Base-by-base conservation (phyloP, 1,284 basidiomycete species). In the Cystobasidium slooffiae region DNA sequence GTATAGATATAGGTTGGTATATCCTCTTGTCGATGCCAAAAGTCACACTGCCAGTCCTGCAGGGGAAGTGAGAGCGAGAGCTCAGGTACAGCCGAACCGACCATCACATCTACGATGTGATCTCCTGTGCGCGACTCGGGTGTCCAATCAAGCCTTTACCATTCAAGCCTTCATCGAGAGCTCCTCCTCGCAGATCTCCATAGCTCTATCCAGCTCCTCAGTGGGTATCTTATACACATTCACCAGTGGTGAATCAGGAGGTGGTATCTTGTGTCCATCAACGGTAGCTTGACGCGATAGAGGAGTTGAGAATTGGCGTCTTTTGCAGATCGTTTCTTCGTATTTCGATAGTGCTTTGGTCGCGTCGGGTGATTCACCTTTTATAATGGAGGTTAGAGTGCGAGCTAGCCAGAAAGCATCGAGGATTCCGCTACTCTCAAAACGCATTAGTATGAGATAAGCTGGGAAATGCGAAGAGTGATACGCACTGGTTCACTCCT, bases 191-290 rank as follows among this genome's bases (percentile, higher is more conserved):
- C 59, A 63, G 6, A 72, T 51, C 44, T 62, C 59, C 69, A 72
- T 72, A 20, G 69, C 69, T 61, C 51, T 49, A 22, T 53, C 61
- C 10, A 72, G 52, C 31, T 72, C 69, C 24, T 64, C 47, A 18
- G 69, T 72, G 2, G 69, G 69, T 12, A 72, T 72, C 20, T 62
- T 56, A 22, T 72, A 72, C 4, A 72, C 59, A 24, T 72, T 72
- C 24, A 72, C 49, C 16, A 72, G 51, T 12, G 69, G 69, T 18
- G 69, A 72, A 49, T 72, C 69, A 20, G 20, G 6, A 14, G 43
- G n/a, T 41, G 69, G 69, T 14, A 52, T 52, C 9, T 55, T 63
- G 47, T 72, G 69, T 4, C 46, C 69, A 46, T 72, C 69, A 6
- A 72, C 46, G 41, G 55, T 61, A 43, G 69, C 69, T 55, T 72